A percentile compares a stretch with the other conserved stretches of the same genome.
phyloP scores from a whole-genome alignment of 2,329 filamentous ascomycete species.

The Thelonectria discophora region DNA sequence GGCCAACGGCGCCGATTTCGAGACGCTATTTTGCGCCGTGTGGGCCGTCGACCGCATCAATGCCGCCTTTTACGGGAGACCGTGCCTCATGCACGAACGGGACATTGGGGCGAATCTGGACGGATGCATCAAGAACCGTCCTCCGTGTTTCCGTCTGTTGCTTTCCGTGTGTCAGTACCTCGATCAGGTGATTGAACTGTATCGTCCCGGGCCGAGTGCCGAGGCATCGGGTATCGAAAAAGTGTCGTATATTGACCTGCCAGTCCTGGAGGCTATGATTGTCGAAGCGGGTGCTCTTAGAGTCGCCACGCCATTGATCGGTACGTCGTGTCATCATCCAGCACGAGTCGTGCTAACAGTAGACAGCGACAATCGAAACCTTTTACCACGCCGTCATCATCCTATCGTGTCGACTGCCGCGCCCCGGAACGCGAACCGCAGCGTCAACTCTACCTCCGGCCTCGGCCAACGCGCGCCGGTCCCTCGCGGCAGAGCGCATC shows the following conservation, averaged over 20 bases:
- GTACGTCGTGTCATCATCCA: constrained; percentile 45
- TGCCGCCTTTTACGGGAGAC: constrained; percentile 67
- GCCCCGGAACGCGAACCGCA: constrained; percentile 50
- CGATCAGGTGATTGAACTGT: constrained; percentile 67
- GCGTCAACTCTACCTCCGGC: constrained; percentile 56
- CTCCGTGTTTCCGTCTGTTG: constrained; percentile 65
- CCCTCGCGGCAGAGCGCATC: constrained; percentile 66
- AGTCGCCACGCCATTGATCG: constrained; percentile 59
- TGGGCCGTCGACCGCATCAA: constrained; percentile 70
- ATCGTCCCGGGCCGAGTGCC: constrained; percentile 61
- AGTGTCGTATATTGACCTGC: constrained; percentile 60
- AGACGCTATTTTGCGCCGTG: constrained; percentile 64
- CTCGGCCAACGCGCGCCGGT: constrained; percentile 64
- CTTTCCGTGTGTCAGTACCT: constrained; percentile 63
- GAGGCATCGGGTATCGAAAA: constrained; percentile 53
- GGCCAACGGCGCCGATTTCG: constrained; percentile 53
- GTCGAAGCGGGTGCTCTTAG: constrained; percentile 62
- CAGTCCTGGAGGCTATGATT: constrained; percentile 66
- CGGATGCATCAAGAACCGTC: constrained; percentile 59
- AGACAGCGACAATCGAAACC: constrained; percentile 65
- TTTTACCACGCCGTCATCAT: constrained; percentile 73
- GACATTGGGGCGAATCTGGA: constrained; percentile 65
- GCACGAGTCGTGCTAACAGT: constrained; percentile 31
- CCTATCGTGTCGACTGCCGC: constrained; percentile 65
- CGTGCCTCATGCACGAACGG: constrained; percentile 67